These are phyloP conservation scores for Chloranthus sessilifolius DNA, from an alignment of 164 flowering plant species.

Conservation along the genomic window DNA sequence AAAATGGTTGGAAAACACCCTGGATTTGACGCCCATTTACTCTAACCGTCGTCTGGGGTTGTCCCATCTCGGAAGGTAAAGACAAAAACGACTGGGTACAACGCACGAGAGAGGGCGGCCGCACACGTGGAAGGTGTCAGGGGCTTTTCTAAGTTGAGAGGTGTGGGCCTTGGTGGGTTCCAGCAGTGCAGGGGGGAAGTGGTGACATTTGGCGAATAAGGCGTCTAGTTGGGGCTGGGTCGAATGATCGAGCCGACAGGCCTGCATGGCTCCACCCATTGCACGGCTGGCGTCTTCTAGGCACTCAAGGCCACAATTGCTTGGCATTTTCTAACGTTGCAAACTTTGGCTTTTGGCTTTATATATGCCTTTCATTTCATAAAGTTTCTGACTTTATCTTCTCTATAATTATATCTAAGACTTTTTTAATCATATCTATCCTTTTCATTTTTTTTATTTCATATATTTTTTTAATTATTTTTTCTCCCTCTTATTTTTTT, in stretches of 20 bases:
- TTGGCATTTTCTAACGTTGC: constrained; percentile 12
- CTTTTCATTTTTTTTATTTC: too few species aligned
- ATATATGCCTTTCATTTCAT: too few species aligned
- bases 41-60: constrained; percentile 8
- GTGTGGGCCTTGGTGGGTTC: background rate
- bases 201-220: background rate
- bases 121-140: constrained; percentile 4
- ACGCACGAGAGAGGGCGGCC: background rate
- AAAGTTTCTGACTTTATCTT: too few species aligned
- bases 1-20: background rate
- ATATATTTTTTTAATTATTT: too few species aligned
- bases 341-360: constrained; percentile 5
- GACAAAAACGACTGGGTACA: constrained; percentile 8
- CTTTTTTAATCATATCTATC: too few species aligned
- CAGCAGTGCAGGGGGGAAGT: background rate
- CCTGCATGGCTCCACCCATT: constrained; percentile 7
- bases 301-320: background rate
- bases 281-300: constrained; percentile 3
- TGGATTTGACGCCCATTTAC: constrained; percentile 6
- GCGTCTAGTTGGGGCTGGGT: background rate
- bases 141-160: background rate
- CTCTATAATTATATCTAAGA: too few species aligned
- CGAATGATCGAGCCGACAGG: constrained; percentile 4
- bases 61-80: constrained; percentile 13
- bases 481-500: too few species aligned